Evolutionary conservation across 768 basidiomycete species (phyloP).

Genomic region (Boletus eberwhitei): DNA sequence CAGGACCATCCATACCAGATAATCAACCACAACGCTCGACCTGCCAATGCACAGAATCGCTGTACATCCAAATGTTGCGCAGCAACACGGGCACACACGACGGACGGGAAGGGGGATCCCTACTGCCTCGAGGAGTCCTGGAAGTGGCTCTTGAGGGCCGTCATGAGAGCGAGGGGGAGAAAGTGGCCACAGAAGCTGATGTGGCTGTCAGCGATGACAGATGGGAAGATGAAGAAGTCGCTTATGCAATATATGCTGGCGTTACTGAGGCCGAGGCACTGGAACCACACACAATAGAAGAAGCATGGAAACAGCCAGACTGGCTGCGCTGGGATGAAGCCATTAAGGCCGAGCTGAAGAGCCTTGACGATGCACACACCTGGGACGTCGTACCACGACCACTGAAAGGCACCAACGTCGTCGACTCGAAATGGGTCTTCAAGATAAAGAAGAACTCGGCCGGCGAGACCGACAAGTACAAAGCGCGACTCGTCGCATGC

Average conservation of each 20-base stretch:
- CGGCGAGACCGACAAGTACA: background rate
- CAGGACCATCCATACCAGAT: too few species aligned
- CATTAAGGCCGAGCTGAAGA: background rate
- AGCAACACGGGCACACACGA: rapidly evolving
- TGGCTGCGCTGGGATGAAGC: background rate
- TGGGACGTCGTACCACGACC: background rate
- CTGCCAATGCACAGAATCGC: background rate
- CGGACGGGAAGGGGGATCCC: background rate
- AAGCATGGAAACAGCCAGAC: background rate
- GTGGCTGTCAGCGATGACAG: background rate
- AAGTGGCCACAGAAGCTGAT: too few species aligned
- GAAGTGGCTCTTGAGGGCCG: background rate
- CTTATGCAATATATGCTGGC: background rate
- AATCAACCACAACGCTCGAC: background rate
- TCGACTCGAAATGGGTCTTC: background rate
- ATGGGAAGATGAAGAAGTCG: background rate
- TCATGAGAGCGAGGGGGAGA: background rate
- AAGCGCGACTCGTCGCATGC: background rate
- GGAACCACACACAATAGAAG: background rate
- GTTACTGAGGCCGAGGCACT: background rate
- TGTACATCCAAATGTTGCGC: background rate
- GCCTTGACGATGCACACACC: background rate
- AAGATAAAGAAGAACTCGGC: background rate
- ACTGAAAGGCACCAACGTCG: background rate
- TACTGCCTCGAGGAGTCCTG: background rate